Base-by-base conservation (phyloP, 2,329 filamentous ascomycete species). In the Lachnellula cervina region DNA sequence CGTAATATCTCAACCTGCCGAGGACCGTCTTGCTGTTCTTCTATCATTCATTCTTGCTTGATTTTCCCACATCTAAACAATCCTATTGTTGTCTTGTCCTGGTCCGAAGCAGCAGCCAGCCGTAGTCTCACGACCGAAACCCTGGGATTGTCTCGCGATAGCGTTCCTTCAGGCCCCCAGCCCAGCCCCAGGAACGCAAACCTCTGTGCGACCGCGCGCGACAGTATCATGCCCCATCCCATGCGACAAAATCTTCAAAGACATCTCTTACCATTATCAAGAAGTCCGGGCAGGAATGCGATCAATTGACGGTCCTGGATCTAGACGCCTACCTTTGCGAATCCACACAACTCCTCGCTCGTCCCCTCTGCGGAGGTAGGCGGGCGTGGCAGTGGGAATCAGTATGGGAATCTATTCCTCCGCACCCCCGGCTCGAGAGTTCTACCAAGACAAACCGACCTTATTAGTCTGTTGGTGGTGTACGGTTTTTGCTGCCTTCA, bases 381-480 rank as follows among this genome's bases (percentile, higher is more conserved):
- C 65, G 66, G 59, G 66, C 66, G 64, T 63, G 65, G 64, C 54
- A 42, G 44, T 49, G 52, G 42, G 16, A 43, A 25, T 44, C 28
- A 60, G 37, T 43, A 86, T 86, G 82, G 67, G 75, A 49, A 72
- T 87, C 65, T 86, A 86, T 66, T 79, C 81, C 2, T 55, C 56
- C 9, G 63, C 69, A n/a, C 69, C 69, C 11, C 59, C 64, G 6
- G 59, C 62, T 19, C 66, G 69, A 54, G 37, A 59, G 5, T 68
- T 68, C 52, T 62, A 56, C 51, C 60, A 80, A 47, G 87, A 94
- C 74, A 95, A 96, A 70, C 90, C 93, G n/a, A 96, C 92, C 0
- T 77, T 99, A 48, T 80, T 99, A 61, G 91, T 96, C 64, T 95
- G 89, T 72, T 97, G 93, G 92, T 97, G 93, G 92, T 90, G 88